These are phyloP conservation scores for Pachysolen tannophilus DNA, from an alignment of 805 yeast genomes.

Conservation along the genomic window DNA sequence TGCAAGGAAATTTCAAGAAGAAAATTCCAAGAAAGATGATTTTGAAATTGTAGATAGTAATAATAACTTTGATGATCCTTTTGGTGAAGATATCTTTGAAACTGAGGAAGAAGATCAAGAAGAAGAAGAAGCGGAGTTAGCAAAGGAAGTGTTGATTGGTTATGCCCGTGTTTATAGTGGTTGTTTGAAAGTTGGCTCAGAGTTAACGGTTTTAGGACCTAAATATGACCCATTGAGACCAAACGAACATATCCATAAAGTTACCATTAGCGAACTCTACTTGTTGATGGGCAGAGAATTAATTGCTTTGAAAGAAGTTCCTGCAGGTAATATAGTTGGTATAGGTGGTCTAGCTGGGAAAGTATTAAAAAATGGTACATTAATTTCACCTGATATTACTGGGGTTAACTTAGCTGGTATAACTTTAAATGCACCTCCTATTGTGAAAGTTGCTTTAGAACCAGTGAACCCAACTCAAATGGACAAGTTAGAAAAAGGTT, in stretches of 20 bases:
- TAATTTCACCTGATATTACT: constrained; percentile 45
- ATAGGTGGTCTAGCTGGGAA: constrained; percentile 83
- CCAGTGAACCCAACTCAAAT: constrained; percentile 82
- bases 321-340: constrained; percentile 94
- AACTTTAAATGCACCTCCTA: constrained; percentile 74
- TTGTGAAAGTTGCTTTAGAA: constrained; percentile 92
- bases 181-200: constrained; percentile 65
- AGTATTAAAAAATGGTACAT: constrained; percentile 80
- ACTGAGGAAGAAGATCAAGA: constrained; percentile 39
- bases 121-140: constrained; percentile 27
- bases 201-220: constrained; percentile 74
- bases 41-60: constrained; percentile 13
- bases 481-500: constrained; percentile 68
- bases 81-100: constrained; percentile 47
- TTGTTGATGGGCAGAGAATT: constrained; percentile 91
- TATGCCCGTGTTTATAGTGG: constrained; percentile 90
- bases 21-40: constrained; percentile 10
- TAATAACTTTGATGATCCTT: constrained; percentile 29
- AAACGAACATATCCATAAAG: constrained; percentile 44
- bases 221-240: constrained; percentile 67
- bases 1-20: constrained; percentile 25
- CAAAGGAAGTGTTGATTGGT: constrained; percentile 69
- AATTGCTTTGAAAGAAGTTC: constrained; percentile 68
- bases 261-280: constrained; percentile 62
- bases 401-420: constrained; percentile 78